Evolutionary conservation across 345 rosid species (phyloP), one percentile per base, ranked within the genome.

Genomic region (Firmiana major): DNA sequence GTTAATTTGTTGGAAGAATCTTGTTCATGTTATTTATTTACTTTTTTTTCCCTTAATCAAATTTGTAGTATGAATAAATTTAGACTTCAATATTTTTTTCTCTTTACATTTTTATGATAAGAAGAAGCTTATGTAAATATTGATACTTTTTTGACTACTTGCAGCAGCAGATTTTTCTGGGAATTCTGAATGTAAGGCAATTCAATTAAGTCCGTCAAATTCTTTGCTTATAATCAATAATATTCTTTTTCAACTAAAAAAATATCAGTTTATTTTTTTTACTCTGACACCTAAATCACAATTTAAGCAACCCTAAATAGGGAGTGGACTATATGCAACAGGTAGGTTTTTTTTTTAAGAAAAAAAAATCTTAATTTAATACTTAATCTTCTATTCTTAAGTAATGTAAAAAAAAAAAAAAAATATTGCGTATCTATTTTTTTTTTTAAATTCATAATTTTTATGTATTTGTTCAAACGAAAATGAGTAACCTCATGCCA

Each of bases 1-100:
- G 86, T 87, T 87, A 62, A 84, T 85, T 87, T 80, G 77, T 81
- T 78, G 77, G 54, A 65, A 60, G 75, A n/a, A n/a, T 10, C 36
- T 31, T 79, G 80, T 63, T 31, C 38, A 43, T 72, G 8, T 66
- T 54, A 22, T 40, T n/a, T 45, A 45, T 72, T 59, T 24, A 4
- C 7, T 45, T 63, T 10, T 1, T 58, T 36, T 43, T 31, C 1
- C 19, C 69, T 10, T 3, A 12, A 38, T 53, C 26, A 54, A 78
- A 51, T 26, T 68, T 82, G 49, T 42, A 72, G 77, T 42, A 78
- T 80, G 81, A 81, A 82, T 76, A 83, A 80, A 55, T 40, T 81
- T 53, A 73, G 2, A 53, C 26, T 51, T 65, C n/a, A 28, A n/a
- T n/a, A n/a, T n/a, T n/a, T 17, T 16, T 51, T 16, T 57, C 26